Evolutionary conservation across 805 yeast genomes (phyloP).

Genomic region (Metschnikowia continentalis): DNA sequence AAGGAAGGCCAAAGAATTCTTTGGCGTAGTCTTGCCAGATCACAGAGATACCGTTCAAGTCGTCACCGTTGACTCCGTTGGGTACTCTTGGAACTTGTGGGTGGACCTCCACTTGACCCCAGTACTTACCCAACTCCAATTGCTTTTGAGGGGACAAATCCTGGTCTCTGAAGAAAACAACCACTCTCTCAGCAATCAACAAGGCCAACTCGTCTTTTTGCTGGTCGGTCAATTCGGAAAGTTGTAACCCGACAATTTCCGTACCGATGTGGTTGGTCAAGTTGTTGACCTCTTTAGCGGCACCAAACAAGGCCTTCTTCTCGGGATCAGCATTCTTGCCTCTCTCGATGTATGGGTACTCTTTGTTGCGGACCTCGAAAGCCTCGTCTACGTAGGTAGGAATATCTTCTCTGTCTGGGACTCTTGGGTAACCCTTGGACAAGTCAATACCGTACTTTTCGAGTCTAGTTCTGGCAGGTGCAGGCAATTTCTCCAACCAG

Average conservation of each 20-base stretch:
- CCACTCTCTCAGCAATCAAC: constrained; percentile 28
- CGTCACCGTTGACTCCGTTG: constrained; percentile 12
- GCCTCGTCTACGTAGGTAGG: constrained; percentile 28
- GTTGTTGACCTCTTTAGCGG: constrained; percentile 27
- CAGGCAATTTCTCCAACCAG: constrained; percentile 20
- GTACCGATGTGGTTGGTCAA: constrained; percentile 31
- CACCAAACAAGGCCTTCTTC: constrained; percentile 28
- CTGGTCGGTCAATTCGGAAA: constrained; percentile 24
- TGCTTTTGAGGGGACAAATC: constrained; percentile 30
- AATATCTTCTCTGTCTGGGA: constrained; percentile 20
- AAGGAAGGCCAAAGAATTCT: constrained; percentile 21
- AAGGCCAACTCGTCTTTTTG: constrained; percentile 31
- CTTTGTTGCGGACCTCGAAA: constrained; percentile 20
- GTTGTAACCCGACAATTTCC: constrained; percentile 29
- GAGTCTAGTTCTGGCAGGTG: constrained; percentile 21
- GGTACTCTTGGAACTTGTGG: constrained; percentile 19
- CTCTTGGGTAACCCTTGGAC: constrained; percentile 25
- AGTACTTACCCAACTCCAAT: constrained; percentile 28
- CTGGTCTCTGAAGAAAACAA: constrained; percentile 29
- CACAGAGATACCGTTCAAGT: constrained; percentile 23
- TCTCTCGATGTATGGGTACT: constrained; percentile 23
- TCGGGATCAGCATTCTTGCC: constrained; percentile 29
- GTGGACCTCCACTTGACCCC: constrained; percentile 27
- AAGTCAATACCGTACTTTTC: constrained; percentile 24
- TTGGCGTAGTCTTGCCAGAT: constrained; percentile 29